These are phyloP conservation scores for Polytrichum formosum DNA, from an alignment of 225 moss, liverwort and hornwort species.

Conservation along the genomic window DNA sequence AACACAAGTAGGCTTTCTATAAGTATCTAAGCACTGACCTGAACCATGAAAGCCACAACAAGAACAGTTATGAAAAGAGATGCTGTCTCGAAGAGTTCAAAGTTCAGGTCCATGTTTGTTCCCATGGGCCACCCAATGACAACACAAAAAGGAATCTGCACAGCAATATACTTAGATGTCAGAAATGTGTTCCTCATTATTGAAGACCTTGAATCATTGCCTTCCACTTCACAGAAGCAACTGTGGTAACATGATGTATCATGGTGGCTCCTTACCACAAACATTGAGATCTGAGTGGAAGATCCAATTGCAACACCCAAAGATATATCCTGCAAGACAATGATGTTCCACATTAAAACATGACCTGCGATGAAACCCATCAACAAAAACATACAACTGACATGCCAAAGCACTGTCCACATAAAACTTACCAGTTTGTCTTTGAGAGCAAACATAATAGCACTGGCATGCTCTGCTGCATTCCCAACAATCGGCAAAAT, in stretches of 20 bases:
- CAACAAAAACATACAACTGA: too few species aligned
- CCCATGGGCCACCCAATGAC: constrained; percentile 76
- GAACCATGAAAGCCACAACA: constrained; percentile 74
- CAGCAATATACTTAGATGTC: not conserved
- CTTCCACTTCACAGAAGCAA: not conserved
- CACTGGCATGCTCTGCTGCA: constrained; percentile 90
- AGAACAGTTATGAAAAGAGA: constrained; percentile 79
- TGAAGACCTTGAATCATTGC: too few species aligned
- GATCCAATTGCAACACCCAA: constrained; percentile 86
- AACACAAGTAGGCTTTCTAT: not conserved
- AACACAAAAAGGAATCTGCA: constrained; percentile 82
- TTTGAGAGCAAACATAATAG: constrained; percentile 82
- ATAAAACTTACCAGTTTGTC: constrained; percentile 54
- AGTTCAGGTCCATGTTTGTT: constrained; percentile 74
- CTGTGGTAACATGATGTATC: not conserved
- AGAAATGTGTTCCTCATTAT: too few species aligned
- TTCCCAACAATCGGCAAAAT: constrained; percentile 85
- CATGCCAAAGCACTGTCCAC: not conserved
- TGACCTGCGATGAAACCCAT: too few species aligned
- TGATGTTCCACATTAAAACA: not conserved
- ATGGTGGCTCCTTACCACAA: constrained; percentile 44
- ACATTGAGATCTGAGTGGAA: constrained; percentile 89
- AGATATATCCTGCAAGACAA: constrained; percentile 58
- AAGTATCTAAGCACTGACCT: constrained; percentile 22
- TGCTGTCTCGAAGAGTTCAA: constrained; percentile 76